A percentile compares a stretch with the other conserved stretches of the same genome.
phyloP scores from a whole-genome alignment of 805 yeast species.

The Metschnikowia drakensbergensis region DNA sequence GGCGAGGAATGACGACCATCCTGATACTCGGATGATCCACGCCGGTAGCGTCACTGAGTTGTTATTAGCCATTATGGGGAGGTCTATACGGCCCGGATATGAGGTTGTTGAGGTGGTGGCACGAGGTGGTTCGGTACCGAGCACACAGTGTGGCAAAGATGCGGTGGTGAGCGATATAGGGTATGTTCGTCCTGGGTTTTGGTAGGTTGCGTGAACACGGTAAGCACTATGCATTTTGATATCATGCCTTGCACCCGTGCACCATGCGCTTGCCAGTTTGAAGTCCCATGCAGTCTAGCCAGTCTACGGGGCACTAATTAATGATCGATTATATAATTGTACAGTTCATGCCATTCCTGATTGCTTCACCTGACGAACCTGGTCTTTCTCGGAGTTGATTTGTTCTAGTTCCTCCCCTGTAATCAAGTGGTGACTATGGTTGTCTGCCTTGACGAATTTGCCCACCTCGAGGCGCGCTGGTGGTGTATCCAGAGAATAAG shows the following conservation, averaged over 20 bases:
- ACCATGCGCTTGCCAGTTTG: neutral
- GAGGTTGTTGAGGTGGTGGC: neutral
- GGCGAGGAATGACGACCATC: constrained; percentile 23
- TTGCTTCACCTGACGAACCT: constrained; percentile 13
- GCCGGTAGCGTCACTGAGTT: constrained; percentile 15
- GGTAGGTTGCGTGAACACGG: neutral
- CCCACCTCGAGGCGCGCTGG: constrained; percentile 4
- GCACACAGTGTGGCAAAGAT: neutral
- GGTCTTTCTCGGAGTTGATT: constrained; percentile 31
- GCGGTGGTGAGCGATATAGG: neutral
- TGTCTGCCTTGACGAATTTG: constrained; percentile 21
- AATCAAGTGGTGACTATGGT: constrained; percentile 64
- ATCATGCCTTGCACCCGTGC: neutral
- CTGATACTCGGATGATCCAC: constrained; percentile 20
- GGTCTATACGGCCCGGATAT: neutral
- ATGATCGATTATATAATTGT: neutral
- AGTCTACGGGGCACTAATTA: neutral
- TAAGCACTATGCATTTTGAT: neutral
- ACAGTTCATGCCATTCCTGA: constrained; percentile 11
- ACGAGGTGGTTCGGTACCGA: neutral
- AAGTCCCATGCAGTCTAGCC: neutral
- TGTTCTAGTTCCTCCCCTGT: constrained; percentile 58
- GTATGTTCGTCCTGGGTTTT: neutral
- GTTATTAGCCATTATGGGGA: neutral
- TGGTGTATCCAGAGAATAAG: neutral